Conservation (phyloP, 2,329 filamentous ascomycete genomes). For the Xylariaceae sp. region DNA sequence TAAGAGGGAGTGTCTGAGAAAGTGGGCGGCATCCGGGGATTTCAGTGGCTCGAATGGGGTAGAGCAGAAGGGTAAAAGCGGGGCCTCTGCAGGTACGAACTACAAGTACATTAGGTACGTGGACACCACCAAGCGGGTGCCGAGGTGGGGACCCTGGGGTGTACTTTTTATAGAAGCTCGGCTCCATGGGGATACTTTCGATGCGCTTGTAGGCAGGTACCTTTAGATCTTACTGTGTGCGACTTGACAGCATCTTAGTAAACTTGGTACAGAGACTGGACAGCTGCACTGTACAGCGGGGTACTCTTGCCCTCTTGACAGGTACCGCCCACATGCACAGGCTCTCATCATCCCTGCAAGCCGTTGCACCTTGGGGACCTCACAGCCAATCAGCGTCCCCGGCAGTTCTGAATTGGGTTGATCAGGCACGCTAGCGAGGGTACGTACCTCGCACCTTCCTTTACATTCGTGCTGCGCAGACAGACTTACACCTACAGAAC, state of each 20-base stretch:
- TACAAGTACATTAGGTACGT: not conserved
- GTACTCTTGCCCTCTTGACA: not conserved
- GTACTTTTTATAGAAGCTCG: not conserved
- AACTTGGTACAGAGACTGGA: no score
- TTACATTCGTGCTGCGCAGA: no score
- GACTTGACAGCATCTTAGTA: no score
- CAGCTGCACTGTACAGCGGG: no score
- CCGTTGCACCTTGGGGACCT: slow-evolving; percentile 9
- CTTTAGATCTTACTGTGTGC: no score
- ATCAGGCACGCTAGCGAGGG: not conserved
- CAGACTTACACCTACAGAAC: no score
- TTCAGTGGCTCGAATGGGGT: slow-evolving; percentile 1
- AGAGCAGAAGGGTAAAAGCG: slow-evolving; percentile 9
- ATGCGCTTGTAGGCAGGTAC: not conserved
- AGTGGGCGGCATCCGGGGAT: slow-evolving; percentile 9
- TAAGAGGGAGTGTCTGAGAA: slow-evolving; percentile 17
- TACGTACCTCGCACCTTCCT: slow-evolving; percentile 1
- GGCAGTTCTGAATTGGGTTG: slow-evolving; percentile 2
- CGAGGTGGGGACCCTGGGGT: no score
- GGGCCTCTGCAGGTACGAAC: slow-evolving; percentile 17
- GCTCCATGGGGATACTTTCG: not conserved
- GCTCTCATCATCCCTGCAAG: slow-evolving; percentile 8
- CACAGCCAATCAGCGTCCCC: slow-evolving; percentile 15
- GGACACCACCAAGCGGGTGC: no score
- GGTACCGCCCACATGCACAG: slow-evolving; percentile 3